Percentiles rank a stretch among this genome's conserved stretches.
These are phyloP conservation scores for Scleromitrula shiraiana DNA, from an alignment of 2,329 filamentous ascomycete genomes.

Conservation along the genomic window DNA sequence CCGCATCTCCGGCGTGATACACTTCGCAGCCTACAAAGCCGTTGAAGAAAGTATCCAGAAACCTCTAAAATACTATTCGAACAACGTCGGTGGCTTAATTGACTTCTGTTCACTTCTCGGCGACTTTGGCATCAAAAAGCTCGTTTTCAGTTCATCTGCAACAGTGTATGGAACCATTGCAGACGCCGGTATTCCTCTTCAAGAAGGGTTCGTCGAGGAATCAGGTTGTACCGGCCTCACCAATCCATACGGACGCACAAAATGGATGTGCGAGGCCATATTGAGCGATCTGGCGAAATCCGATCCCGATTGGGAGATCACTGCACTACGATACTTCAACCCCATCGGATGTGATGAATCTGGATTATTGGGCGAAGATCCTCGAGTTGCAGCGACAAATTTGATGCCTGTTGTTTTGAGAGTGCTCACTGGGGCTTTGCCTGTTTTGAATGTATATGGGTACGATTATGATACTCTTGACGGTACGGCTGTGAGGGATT, in stretches of 20 bases:
- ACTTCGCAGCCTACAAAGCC: conserved; percentile 58
- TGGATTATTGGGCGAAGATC: conserved; percentile 56
- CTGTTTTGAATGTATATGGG: conserved; percentile 53
- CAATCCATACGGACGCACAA: conserved; percentile 58
- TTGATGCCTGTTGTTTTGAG: conserved; percentile 56
- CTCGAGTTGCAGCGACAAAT: conserved; percentile 52
- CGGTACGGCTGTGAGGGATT: conserved; percentile 59
- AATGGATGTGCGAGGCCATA: conserved; percentile 61
- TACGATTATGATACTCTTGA: conserved; percentile 58
- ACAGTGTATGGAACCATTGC: conserved; percentile 55
- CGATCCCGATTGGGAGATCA: conserved; percentile 54
- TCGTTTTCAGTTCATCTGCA: conserved; percentile 61
- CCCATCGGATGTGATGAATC: conserved; percentile 59
- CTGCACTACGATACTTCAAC: conserved; percentile 60
- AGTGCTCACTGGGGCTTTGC: conserved; percentile 47
- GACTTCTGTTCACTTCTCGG: conserved; percentile 49
- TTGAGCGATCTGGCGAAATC: conserved; percentile 52
- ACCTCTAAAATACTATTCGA: conserved; percentile 57
- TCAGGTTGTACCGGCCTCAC: conserved; percentile 50
- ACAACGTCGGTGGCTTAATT: conserved; percentile 58
- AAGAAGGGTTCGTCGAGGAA: conserved; percentile 43
- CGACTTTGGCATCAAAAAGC: conserved; percentile 53
- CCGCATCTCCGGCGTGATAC: conserved; percentile 55
- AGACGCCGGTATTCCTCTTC: conserved; percentile 41
- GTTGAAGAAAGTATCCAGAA: conserved; percentile 47